Evolutionary conservation across 306 rosid genomes (phyloP).

Genomic region (Rosa rugosa): DNA sequence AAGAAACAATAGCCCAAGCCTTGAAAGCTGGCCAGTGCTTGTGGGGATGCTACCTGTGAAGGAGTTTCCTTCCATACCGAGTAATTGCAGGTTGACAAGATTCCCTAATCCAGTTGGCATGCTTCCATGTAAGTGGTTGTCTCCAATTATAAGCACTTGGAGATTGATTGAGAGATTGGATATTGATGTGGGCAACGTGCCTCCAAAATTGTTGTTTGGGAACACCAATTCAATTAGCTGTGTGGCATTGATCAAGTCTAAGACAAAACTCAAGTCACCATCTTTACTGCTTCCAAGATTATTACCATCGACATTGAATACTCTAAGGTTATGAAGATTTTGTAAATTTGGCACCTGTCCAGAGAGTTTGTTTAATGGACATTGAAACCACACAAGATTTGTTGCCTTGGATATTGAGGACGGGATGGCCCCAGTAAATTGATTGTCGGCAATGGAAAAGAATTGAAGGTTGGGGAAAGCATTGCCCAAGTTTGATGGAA

Average conservation of each 20-base stretch:
- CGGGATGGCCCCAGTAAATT: background rate
- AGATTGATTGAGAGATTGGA: background rate
- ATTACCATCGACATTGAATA: accelerated
- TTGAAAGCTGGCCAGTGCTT: background rate
- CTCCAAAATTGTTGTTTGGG: background rate
- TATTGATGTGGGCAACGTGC: background rate
- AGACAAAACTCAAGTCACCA: background rate
- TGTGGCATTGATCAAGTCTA: background rate
- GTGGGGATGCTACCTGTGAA: background rate
- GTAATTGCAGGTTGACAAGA: background rate
- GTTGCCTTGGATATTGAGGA: background rate
- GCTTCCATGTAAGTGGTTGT: background rate
- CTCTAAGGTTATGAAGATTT: background rate
- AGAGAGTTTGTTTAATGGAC: accelerated
- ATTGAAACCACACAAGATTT: accelerated
- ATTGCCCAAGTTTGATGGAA: background rate
- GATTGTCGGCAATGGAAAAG: accelerated
- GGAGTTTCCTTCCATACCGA: accelerated
- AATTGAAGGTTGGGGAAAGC: background rate
- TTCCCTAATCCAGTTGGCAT: background rate
- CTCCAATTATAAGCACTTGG: accelerated
- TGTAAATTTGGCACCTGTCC: background rate
- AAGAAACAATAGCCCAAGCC: background rate
- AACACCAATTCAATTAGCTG: accelerated
- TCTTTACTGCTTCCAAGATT: background rate